phyloP scores from a whole-genome alignment of 2,329 filamentous ascomycete genomes.

The Geoglossum cookeanum region DNA sequence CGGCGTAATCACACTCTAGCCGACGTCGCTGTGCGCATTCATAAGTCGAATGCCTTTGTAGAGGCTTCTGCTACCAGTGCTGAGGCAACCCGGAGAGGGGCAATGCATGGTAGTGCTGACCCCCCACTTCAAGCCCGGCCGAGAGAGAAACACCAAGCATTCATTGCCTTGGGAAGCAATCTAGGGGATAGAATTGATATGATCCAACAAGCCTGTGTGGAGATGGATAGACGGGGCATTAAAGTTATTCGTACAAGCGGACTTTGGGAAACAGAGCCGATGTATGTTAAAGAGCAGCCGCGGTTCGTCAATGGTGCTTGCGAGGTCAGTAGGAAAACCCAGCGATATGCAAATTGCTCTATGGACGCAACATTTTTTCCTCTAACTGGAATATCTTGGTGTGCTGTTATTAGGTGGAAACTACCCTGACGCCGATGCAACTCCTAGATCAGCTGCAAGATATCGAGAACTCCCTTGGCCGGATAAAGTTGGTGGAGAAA shows the following conservation, averaged over 20 bases:
- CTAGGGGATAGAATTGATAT: constrained; percentile 65
- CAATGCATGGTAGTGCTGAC: background rate
- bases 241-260: constrained; percentile 62
- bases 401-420: constrained; percentile 48
- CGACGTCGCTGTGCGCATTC: background rate
- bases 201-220: constrained; percentile 67
- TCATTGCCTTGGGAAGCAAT: constrained; percentile 84
- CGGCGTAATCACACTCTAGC: background rate
- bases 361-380: background rate
- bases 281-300: constrained; percentile 86
- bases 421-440: constrained; percentile 50
- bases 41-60: background rate
- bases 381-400: background rate
- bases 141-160: constrained; percentile 31
- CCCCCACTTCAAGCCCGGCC: no score
- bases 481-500: constrained; percentile 75
- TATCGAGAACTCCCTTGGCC: constrained; percentile 63
- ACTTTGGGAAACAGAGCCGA: constrained; percentile 86
- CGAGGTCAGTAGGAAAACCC: constrained; percentile 41
- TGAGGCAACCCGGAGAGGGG: background rate
- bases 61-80: background rate
- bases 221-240: constrained; percentile 58
- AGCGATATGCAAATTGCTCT: background rate
- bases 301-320: constrained; percentile 84
- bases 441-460: constrained; percentile 65